These are phyloP conservation scores for Termitomyces sp. DNA, from an alignment of 768 basidiomycete species.

Conservation along the genomic window DNA sequence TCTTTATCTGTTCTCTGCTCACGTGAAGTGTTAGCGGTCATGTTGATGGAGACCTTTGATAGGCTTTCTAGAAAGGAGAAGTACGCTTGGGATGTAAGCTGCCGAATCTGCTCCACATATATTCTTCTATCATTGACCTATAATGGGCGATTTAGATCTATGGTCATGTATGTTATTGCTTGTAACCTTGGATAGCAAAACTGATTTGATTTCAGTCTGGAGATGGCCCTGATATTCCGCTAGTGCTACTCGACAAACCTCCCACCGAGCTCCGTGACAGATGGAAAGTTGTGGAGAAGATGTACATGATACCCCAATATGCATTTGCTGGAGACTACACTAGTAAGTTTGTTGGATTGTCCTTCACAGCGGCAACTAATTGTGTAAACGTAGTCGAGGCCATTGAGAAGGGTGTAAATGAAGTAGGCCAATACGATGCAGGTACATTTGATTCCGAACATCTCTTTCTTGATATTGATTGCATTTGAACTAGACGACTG, in stretches of 20 bases:
- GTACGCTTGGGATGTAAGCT: conserved; percentile 73
- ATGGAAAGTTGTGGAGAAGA: conserved; percentile 69
- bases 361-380: conserved; percentile 1
- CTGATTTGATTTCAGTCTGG: conserved; percentile 46
- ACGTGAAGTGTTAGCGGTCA: conserved; percentile 44
- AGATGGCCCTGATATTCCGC: conserved; percentile 52
- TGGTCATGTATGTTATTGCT: conserved; percentile 50
- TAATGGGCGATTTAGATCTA: conserved; percentile 41
- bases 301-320: conserved; percentile 66
- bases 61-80: conserved; percentile 63
- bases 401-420: conserved; percentile 57
- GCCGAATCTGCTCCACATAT: not conserved
- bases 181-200: not conserved
- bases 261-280: conserved; percentile 53
- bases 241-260: conserved; percentile 48
- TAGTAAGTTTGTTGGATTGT: conserved; percentile 28
- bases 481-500: conserved; percentile 47
- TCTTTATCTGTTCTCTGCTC: not conserved
- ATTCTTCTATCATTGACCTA: not conserved
- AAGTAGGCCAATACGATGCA: conserved; percentile 60
- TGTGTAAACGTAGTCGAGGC: conserved; percentile 48
- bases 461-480: not conserved
- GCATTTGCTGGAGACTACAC: conserved; percentile 68
- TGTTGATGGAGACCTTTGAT: conserved; percentile 73
- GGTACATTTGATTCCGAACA: conserved; percentile 30